Evolutionary conservation across 1,139 yeast genomes (phyloP), one percentile per base, ranked within the genome.

Genomic region (Suhomyces choctaworum): DNA sequence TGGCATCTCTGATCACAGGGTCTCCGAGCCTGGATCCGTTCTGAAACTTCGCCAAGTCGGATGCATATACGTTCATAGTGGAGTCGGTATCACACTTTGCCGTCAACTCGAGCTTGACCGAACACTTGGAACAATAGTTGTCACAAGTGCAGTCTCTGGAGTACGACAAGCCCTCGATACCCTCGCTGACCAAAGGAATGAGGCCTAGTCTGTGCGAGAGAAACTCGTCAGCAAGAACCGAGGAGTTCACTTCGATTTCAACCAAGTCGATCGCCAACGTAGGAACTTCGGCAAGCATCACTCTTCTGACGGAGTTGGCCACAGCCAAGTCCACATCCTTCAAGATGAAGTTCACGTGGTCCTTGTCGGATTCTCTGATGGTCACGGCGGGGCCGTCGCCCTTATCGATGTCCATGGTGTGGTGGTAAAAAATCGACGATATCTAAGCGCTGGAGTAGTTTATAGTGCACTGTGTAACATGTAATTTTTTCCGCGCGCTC

Each of bases 121-220:
- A 82, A 65, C 99, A 92, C 60, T 85, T 83, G 41, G 88, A 89
- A 64, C 99, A 92, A 64, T 92, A 92, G 58, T 90, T 95, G 59
- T 92, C 98, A 69, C 99, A 92, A 27, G 95, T 89, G 62, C 99
- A 92, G 60, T 92, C 98, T 54, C 97, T 76, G 25, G 95, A 83
- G 62, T 88, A 89, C 27, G 83, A 75, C 46, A 87, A 62, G 42
- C 78, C 70, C 39, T 89, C 96, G 31, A 90, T 88, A 37, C 88
- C 92, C 32, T 82, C 79, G 51, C 95, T 82, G 45, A 83, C 83
- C 35, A 92, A 68, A 1, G 99, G 98, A 39, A 94, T 79, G 36
- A 92, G 71, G 27, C 99, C 99, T 44, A 92, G 66, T 55, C 99
- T 72, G 60, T 92, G 99, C 20, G 97, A 80, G 40, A 92, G 77